phyloP scores from a whole-genome alignment of 305 asterid species.

The Stenogyne calaminthoides region DNA sequence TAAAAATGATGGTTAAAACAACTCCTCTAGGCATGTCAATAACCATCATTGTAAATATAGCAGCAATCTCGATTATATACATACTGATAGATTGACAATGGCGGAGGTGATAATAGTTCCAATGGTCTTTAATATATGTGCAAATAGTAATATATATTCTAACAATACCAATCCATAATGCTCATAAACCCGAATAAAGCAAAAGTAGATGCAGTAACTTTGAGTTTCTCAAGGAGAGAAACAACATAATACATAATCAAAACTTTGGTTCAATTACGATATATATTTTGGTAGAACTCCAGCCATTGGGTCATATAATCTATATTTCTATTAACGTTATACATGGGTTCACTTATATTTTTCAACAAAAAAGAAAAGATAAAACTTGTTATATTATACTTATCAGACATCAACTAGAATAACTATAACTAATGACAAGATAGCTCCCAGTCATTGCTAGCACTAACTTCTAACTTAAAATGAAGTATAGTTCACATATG shows the following conservation, averaged over 20 bases:
- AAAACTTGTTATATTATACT: not conserved
- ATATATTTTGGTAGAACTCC: slow-evolving; percentile 8
- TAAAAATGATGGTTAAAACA: not conserved
- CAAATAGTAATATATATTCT: not conserved
- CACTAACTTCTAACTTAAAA: not conserved
- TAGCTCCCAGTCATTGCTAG: not conserved
- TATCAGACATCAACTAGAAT: not conserved
- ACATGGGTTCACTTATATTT: not conserved
- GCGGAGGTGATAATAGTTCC: not conserved
- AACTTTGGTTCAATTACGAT: not conserved
- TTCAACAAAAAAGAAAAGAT: not conserved
- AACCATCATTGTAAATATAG: not conserved
- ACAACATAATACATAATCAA: not conserved
- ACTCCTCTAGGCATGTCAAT: not conserved
- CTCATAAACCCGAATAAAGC: not conserved
- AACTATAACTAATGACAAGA: slow-evolving; percentile 4
- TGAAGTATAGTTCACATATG: not conserved
- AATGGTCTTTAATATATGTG: not conserved
- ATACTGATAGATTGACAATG: not conserved
- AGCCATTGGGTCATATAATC: too few relatives aligned
- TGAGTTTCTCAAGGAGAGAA: not conserved
- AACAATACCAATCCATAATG: not conserved
- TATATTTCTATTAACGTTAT: too few relatives aligned
- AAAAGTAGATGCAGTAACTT: not conserved
- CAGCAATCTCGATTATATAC: not conserved